Evolutionary conservation across 345 rosid genomes (phyloP), one percentile per base, ranked within the genome.

Genomic region (Leavenworthia alabamica): DNA sequence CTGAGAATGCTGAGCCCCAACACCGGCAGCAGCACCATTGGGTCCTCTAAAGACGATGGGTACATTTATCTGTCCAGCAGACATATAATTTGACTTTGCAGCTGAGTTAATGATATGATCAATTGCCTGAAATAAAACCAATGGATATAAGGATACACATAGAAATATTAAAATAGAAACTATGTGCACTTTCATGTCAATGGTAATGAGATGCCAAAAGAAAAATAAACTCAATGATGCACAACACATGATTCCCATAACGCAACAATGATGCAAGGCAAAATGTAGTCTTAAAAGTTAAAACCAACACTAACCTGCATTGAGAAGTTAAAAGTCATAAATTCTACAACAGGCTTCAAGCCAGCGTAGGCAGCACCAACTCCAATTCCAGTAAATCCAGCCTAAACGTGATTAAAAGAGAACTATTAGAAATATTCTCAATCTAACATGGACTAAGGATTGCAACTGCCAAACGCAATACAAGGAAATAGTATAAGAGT

Each of bases 21-120:
- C 97, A 78, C 97, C 99, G 51, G 97, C 96, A 63, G 99, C 97
- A 32, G 93, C 93, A 70, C 98, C 98, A 79, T 92, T 92, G 46
- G 98, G 95, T 64, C 97, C 96, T 73, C 97, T 83, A 66, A 89
- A 89, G 57, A 92, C 98, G 46, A 89, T 86, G 47, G 98, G 87
- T 45, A 82, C 97, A 9, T 77, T 56, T 5, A 92, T 72, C 60
- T 83, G 89, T 26, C 97, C 98, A 58, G 95, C 80, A 71, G 98
- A 92, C 95, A 89, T 89, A 68, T 89, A 84, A 72, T 75, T 82
- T 44, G 85, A 75, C 65, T 92, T 92, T 56, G 95, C 97, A 37
- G 96, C 90, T 45, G 95, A 89, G 64, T 92, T 89, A 14, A 89
- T 89, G 70, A 88, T 86, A 46, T 89, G 96, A 66, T 92, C 96